Percentiles rank a stretch among this genome's conserved stretches.
Conservation (phyloP, 2,329 filamentous ascomycete species). For the Scortechinia acanthostroma region DNA sequence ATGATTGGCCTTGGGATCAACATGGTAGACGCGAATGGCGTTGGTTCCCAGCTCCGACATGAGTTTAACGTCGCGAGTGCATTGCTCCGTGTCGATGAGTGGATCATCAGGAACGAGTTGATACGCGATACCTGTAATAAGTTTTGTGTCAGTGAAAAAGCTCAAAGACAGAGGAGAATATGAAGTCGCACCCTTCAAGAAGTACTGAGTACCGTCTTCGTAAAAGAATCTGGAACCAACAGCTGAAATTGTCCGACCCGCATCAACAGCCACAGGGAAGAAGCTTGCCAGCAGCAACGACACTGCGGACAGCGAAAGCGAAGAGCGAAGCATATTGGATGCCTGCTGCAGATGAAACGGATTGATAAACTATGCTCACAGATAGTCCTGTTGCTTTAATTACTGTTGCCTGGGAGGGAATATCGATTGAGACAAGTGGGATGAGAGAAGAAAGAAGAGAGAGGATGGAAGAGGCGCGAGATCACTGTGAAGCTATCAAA, state of each 20-base stretch:
- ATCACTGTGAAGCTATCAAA: too few relatives aligned
- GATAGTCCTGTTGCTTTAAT: too few relatives aligned
- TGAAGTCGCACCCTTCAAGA: constrained; percentile 62
- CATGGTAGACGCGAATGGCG: constrained; percentile 81
- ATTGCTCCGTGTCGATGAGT: constrained; percentile 69
- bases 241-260: constrained; percentile 36
- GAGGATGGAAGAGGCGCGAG: too few relatives aligned
- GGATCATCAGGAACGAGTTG: constrained; percentile 52
- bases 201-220: constrained; percentile 74
- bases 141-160: not conserved
- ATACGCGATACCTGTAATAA: not conserved
- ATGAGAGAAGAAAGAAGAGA: too few relatives aligned
- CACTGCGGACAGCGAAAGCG: not conserved
- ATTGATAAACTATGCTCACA: too few relatives aligned
- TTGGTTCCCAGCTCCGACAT: constrained; percentile 80
- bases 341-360: too few relatives aligned
- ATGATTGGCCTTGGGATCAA: constrained; percentile 67
- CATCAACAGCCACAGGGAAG: constrained; percentile 14
- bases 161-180: not conserved
- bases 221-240: constrained; percentile 82
- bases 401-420: too few relatives aligned
- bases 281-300: not conserved
- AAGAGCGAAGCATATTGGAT: not conserved
- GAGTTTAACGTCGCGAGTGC: constrained; percentile 64
- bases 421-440: too few relatives aligned